phyloP scores from a whole-genome alignment of 2,329 filamentous ascomycete genomes.

The Diaporthe aspalathi region DNA sequence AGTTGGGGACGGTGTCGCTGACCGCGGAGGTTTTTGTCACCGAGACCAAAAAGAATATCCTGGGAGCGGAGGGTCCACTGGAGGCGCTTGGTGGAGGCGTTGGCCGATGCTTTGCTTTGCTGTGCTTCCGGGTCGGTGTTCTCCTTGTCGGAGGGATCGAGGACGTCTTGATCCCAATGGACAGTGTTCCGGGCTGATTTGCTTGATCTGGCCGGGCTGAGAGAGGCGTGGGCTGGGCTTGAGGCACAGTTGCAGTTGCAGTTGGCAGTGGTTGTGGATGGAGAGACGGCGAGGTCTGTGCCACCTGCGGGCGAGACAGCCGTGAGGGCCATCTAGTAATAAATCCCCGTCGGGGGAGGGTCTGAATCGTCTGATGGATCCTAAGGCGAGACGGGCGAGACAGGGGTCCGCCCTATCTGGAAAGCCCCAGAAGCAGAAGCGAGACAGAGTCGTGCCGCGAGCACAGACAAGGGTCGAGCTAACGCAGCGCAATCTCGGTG shows the following conservation, averaged over 20 bases:
- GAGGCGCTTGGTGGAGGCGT: slow-evolving; percentile 3
- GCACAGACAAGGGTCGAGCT: slow-evolving; percentile 31
- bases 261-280: slow-evolving; percentile 20
- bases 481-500: slow-evolving; percentile 27
- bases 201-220: not conserved
- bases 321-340: slow-evolving; percentile 29
- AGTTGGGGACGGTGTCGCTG: slow-evolving; percentile 35
- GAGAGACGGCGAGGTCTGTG: slow-evolving; percentile 29
- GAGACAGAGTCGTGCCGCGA: slow-evolving; percentile 31
- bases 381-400: slow-evolving; percentile 23
- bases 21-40: slow-evolving; percentile 36
- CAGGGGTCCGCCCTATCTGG: slow-evolving; percentile 23
- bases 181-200: slow-evolving; percentile 34
- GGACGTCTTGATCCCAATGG: slow-evolving; percentile 31
- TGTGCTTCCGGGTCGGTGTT: slow-evolving; percentile 28
- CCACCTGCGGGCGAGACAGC: slow-evolving; percentile 27
- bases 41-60: slow-evolving; percentile 15
- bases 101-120: not conserved
- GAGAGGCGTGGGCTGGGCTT: slow-evolving; percentile 6
- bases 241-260: slow-evolving; percentile 10
- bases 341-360: slow-evolving; percentile 31
- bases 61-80: slow-evolving; percentile 6
- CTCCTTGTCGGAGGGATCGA: slow-evolving; percentile 17
- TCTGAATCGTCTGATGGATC: slow-evolving; percentile 22
- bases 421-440: slow-evolving; percentile 29